Conservation (phyloP, 1,139 yeast genomes). For the Nadsonia commutata region DNA sequence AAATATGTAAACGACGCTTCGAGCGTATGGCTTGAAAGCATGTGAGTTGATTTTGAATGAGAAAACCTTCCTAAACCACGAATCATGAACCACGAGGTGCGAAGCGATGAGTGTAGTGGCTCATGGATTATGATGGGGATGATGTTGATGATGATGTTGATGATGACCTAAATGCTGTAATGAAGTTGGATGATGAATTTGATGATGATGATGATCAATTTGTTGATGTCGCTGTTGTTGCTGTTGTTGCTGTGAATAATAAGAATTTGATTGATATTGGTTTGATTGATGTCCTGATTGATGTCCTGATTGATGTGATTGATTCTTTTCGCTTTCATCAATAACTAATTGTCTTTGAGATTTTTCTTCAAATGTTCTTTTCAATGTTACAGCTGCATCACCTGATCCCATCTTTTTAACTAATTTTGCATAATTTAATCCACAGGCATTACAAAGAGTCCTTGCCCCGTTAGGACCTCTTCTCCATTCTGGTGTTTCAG, state of each 20-base stretch:
- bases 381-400: background rate
- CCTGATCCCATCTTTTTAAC: background rate
- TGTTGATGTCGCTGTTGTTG: slow-evolving; percentile 1
- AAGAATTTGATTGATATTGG: background rate
- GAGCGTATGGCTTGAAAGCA: too few species aligned
- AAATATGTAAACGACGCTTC: too few species aligned
- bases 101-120: too few species aligned
- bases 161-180: slow-evolving; percentile 5
- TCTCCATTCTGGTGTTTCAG: slow-evolving; percentile 86
- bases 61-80: too few species aligned
- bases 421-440: slow-evolving; percentile 59
- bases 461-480: slow-evolving; percentile 79
- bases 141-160: slow-evolving; percentile 6
- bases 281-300: too few species aligned
- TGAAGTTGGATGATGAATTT: background rate
- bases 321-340: background rate
- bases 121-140: slow-evolving; percentile 7
- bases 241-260: background rate
- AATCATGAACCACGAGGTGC: too few species aligned
- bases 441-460: slow-evolving; percentile 83
- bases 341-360: background rate
- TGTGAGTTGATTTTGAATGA: too few species aligned
- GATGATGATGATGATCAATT: slow-evolving; percentile 4
- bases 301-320: background rate
- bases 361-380: background rate